Evolutionary conservation across 2,329 filamentous ascomycete species (phyloP), one percentile per base, ranked within the genome.

Genomic region (Calonectria pauciramosa): DNA sequence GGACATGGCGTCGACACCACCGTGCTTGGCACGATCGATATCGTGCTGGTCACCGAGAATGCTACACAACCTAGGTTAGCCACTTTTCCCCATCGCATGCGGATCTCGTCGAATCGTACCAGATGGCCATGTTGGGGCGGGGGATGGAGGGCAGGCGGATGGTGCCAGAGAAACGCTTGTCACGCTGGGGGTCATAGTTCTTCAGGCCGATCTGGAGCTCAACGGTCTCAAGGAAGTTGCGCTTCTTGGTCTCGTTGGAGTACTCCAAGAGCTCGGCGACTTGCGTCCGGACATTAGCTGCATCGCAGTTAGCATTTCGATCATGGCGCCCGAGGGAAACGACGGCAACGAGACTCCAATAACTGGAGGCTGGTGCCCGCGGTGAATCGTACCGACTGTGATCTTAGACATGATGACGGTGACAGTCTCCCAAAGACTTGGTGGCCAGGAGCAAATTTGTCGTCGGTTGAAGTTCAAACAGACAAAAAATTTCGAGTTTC

Each of bases 161-260:
- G 88, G 97, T 99, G 89, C 97, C 97, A 74, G 95, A 98, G 96
- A 99, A 99, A 98, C 96, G 96, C 96, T 99, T 99, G 92, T 99
- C 97, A 95, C 97, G 96, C 94, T 99, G 91, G 86, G 97, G 96
- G 88, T 99, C 95, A 91, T 98, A 98, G 94, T 98, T 98, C 94
- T 98, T 97, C 87, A 98, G 93, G 88, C 95, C 95, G 91, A 97
- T 97, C 89, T 95, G 92, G 83, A 94, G 94, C 89, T 96, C 94
- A 87, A 98, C 95, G 86, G 95, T 96, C 91, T 97, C 95, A 87
- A 97, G 92, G 91, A 98, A 98, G 93, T 98, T 98, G 84, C 96
- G 92, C 94, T 98, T 98, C 94, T 98, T 98, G 88, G 94, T 95
- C 89, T 98, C 85, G 85, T 91, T 91, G 86, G 94, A 98, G 94